Evolutionary conservation across 192 early-diverging fungal species (phyloP).

Genomic region (Entomortierella beljakovae): DNA sequence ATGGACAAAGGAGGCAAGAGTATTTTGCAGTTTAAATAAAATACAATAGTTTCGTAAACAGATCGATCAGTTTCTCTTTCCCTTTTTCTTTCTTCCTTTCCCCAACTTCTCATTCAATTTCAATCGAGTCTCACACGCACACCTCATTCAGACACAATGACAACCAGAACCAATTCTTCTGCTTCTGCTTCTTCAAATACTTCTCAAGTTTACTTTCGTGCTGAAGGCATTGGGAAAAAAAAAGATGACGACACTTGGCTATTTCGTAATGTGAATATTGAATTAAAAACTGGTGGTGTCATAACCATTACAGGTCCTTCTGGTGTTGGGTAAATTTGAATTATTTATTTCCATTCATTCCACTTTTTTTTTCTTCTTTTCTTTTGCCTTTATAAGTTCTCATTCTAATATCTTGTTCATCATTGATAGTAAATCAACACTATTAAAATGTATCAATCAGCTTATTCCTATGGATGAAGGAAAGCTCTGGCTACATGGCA

Average conservation of each 20-base stretch:
- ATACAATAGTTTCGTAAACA: too few relatives aligned
- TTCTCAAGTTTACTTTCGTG: constrained; percentile 48
- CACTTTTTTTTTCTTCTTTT: too few relatives aligned
- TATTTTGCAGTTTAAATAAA: constrained; percentile 40
- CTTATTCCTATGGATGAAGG: constrained; percentile 75
- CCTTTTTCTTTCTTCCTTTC: neutral
- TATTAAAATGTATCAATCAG: constrained; percentile 86
- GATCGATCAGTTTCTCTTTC: neutral
- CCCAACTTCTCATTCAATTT: neutral
- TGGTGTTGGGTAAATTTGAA: constrained; percentile 74
- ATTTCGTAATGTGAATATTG: constrained; percentile 68
- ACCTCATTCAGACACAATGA: neutral
- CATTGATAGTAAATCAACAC: constrained; percentile 77
- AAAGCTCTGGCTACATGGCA: constrained; percentile 59
- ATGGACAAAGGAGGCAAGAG: constrained; percentile 2
- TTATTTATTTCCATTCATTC: too few relatives aligned
- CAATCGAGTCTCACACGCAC: neutral
- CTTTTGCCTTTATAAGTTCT: too few relatives aligned
- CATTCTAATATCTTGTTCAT: too few relatives aligned
- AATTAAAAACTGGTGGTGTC: constrained; percentile 66
- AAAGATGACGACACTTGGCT: constrained; percentile 61
- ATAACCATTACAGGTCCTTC: constrained; percentile 75
- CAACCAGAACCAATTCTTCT: neutral
- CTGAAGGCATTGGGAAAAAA: constrained; percentile 53
- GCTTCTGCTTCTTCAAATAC: neutral